Evolutionary conservation across 441 rosid species (phyloP).

Genomic region (Erodium chrysanthum): DNA sequence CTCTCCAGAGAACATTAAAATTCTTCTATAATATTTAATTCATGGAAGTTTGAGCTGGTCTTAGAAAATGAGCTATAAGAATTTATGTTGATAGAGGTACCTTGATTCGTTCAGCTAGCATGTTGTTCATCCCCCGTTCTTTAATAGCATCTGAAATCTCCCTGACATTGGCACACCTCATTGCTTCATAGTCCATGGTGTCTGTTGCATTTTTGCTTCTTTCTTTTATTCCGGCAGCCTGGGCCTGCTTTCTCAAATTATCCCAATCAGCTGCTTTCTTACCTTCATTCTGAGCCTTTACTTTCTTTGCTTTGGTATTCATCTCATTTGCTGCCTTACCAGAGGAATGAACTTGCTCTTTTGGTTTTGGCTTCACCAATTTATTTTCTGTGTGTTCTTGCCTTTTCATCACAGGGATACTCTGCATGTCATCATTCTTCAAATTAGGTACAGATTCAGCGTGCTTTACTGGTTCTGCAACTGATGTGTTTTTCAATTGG

Average conservation of each 20-base stretch:
- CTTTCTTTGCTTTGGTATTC: constrained; percentile 39
- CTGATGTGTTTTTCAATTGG: constrained; percentile 26
- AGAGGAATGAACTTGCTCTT: constrained; percentile 26
- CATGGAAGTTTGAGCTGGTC: constrained; percentile 18
- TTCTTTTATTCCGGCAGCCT: constrained; percentile 34
- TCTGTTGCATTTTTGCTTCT: constrained; percentile 52
- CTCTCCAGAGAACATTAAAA: no score
- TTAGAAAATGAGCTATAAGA: constrained; percentile 14
- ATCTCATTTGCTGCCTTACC: constrained; percentile 25
- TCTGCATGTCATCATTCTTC: constrained; percentile 27
- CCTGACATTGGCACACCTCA: constrained; percentile 44
- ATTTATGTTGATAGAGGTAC: constrained; percentile 27
- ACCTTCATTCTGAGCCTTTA: constrained; percentile 33
- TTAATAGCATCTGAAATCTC: constrained; percentile 59
- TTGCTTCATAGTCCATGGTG: constrained; percentile 78
- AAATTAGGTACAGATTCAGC: constrained; percentile 24
- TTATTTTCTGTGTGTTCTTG: constrained; percentile 23
- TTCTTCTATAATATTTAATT: constrained; percentile 5
- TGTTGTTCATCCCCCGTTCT: constrained; percentile 89
- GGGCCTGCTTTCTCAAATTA: constrained; percentile 47
- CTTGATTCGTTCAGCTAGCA: constrained; percentile 90
- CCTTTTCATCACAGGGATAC: constrained; percentile 23
- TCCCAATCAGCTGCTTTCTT: constrained; percentile 73
- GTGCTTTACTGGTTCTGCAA: constrained; percentile 23
- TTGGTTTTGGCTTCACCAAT: constrained; percentile 22